phyloP scores from a whole-genome alignment of 495 filamentous ascomycete genomes.

The Ramalina peruviana region DNA sequence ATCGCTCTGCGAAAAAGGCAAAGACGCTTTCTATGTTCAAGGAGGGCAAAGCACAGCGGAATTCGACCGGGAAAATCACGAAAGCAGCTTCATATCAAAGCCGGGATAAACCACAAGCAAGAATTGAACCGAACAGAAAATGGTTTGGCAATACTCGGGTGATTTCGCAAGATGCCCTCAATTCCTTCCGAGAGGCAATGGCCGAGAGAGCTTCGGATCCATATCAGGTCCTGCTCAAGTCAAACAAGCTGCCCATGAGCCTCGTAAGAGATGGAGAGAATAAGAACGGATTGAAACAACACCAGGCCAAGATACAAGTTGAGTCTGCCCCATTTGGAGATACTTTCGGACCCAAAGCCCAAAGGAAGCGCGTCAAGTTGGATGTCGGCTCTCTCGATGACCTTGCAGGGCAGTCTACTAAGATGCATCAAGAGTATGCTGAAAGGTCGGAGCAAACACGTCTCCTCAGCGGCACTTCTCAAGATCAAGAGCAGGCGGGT shows the following conservation, averaged over 20 bases:
- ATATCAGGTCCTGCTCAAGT: conserved; percentile 81
- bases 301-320: conserved; percentile 86
- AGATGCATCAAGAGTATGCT: conserved; percentile 64
- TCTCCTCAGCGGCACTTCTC: conserved; percentile 53
- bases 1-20: conserved; percentile 75
- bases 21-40: conserved; percentile 79
- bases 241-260: conserved; percentile 84
- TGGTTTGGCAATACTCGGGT: conserved; percentile 67
- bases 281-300: conserved; percentile 75
- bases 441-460: conserved; percentile 62
- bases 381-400: conserved; percentile 67
- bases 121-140: conserved; percentile 87
- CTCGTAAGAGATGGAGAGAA: conserved; percentile 52
- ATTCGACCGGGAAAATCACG: conserved; percentile 62
- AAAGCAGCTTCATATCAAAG: conserved; percentile 77
- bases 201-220: conserved; percentile 81
- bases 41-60: conserved; percentile 61
- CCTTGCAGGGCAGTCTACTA: conserved; percentile 61
- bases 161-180: conserved; percentile 54
- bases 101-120: conserved; percentile 60
- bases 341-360: conserved; percentile 85
- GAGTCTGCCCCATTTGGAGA: conserved; percentile 75
- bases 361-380: conserved; percentile 82
- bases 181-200: conserved; percentile 81
- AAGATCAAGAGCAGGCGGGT: conserved; percentile 32